Conservation (phyloP, 306 rosid species). For the Pueraria montana region DNA sequence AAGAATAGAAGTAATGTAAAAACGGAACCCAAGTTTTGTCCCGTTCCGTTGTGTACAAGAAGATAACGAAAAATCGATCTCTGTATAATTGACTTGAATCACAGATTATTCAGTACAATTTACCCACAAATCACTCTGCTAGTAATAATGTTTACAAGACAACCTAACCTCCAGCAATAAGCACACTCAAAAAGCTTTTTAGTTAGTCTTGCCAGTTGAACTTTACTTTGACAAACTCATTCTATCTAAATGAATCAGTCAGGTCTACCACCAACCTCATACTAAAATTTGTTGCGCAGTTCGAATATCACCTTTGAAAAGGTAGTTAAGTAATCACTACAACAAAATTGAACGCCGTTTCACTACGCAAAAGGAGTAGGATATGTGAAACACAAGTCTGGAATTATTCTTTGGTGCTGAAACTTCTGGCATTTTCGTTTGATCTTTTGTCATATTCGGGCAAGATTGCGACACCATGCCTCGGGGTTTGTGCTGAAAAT, state of each 20-base stretch:
- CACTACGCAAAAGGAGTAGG: neutral
- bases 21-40: neutral
- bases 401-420: conserved; percentile 16
- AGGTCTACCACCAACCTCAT: neutral
- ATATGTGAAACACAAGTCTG: neutral
- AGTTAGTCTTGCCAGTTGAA: neutral
- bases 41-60: neutral
- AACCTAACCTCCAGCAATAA: neutral
- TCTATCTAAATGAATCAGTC: neutral
- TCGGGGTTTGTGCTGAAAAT: neutral
- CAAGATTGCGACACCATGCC: conserved; percentile 29
- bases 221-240: neutral
- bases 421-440: conserved; percentile 27
- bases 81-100: neutral
- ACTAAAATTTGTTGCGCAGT: conserved; percentile 14
- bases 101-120: neutral
- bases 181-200: neutral
- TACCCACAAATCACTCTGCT: neutral
- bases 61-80: neutral
- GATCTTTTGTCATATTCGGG: neutral
- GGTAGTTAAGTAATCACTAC: neutral
- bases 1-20: neutral
- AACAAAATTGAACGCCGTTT: neutral
- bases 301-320: neutral
- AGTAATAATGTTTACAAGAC: neutral